phyloP scores from a whole-genome alignment of 495 filamentous ascomycete genomes.

The Penicillium canescens region DNA sequence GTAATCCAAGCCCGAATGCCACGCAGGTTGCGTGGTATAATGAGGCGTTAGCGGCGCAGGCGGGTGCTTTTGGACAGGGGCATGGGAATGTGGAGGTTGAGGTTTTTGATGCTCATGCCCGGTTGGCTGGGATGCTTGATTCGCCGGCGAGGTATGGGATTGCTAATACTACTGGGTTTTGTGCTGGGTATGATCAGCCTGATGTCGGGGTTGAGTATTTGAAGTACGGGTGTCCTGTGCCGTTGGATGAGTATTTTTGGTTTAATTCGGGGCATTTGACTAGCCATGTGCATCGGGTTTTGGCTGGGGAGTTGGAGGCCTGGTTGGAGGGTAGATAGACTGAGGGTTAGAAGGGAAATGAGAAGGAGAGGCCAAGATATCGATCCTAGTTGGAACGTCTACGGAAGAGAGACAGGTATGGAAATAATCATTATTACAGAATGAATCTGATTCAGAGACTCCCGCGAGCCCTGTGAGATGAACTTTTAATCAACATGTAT shows the following conservation, averaged over 20 bases:
- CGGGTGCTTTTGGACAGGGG: slow-evolving; percentile 16
- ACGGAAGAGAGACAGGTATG: background rate
- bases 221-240: slow-evolving; percentile 47
- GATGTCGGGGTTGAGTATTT: slow-evolving; percentile 45
- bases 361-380: background rate
- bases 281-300: slow-evolving; percentile 40
- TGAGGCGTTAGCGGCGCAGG: slow-evolving; percentile 28
- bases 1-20: slow-evolving; percentile 41
- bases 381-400: no score
- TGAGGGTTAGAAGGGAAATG: background rate
- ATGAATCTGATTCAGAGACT: background rate
- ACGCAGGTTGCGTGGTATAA: slow-evolving; percentile 48
- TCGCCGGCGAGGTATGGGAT: slow-evolving; percentile 43
- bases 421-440: slow-evolving; percentile 10
- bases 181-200: slow-evolving; percentile 47
- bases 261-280: slow-evolving; percentile 54
- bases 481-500: slow-evolving; percentile 35
- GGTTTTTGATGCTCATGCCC: slow-evolving; percentile 46
- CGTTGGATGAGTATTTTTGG: slow-evolving; percentile 53
- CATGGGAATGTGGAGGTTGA: slow-evolving; percentile 35
- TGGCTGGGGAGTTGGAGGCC: slow-evolving; percentile 31
- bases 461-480: slow-evolving; percentile 8
- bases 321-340: slow-evolving; percentile 18
- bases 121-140: slow-evolving; percentile 45
- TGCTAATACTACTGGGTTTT: slow-evolving; percentile 51